Evolutionary conservation across 1,284 basidiomycete species (phyloP).

Genomic region (Pseudozyma pruni): DNA sequence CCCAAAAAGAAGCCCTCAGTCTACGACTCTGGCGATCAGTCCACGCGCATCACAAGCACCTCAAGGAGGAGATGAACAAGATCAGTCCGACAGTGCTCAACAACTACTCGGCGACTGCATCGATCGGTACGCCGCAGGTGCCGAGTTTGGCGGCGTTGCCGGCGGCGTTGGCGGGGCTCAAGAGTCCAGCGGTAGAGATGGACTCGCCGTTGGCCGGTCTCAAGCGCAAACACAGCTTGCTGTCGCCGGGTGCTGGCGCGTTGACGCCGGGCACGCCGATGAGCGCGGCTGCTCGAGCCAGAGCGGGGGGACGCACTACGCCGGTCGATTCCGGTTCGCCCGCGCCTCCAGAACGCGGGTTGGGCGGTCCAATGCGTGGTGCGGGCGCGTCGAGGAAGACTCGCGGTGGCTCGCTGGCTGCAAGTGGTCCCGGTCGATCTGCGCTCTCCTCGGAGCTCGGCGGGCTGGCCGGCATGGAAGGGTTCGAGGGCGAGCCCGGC

Average conservation of each 20-base stretch:
- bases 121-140: constrained; percentile 37
- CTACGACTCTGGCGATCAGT: constrained; percentile 56
- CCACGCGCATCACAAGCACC: constrained; percentile 54
- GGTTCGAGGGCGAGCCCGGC: constrained; percentile 43
- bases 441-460: constrained; percentile 37
- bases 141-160: constrained; percentile 41
- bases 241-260: constrained; percentile 23
- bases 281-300: constrained; percentile 33
- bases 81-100: constrained; percentile 59
- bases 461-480: constrained; percentile 22
- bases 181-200: constrained; percentile 47
- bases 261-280: constrained; percentile 40
- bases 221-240: constrained; percentile 39
- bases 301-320: constrained; percentile 42
- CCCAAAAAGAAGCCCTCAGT: constrained; percentile 57
- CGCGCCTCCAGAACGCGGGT: constrained; percentile 38
- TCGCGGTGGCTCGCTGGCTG: constrained; percentile 38
- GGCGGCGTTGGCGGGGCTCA: constrained; percentile 39
- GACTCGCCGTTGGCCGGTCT: constrained; percentile 37
- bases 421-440: constrained; percentile 32
- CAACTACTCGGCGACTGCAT: constrained; percentile 43
- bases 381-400: constrained; percentile 28
- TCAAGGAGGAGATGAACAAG: constrained; percentile 54
- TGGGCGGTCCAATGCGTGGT: constrained; percentile 34
- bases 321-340: constrained; percentile 46